Evolutionary conservation across 257 asterid genomes (phyloP), one percentile per base, ranked within the genome.

Genomic region (Salvia hispanica): DNA sequence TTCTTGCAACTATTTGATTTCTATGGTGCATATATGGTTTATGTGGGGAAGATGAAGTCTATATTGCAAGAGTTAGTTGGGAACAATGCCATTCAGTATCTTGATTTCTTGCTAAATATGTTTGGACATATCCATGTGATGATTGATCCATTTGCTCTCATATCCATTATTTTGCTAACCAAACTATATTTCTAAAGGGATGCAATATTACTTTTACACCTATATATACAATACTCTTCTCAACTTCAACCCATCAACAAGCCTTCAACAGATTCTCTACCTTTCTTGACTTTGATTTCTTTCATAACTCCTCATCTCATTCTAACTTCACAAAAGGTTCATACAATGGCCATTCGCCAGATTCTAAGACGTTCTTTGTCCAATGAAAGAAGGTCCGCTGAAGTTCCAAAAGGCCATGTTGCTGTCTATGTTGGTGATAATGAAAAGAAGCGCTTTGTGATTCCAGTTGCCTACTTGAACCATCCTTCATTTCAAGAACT

Each of bases 401-500:
- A 9, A 65, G 64, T 67, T 55, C 64, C 72, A 13, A 67, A 67
- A 54, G 81, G 81, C 1, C 72, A 64, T 60, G 33, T 64, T 15
- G 78, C 76, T 1, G 74, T 79, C n/a, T 79, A 76, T 57, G 74
- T 79, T 7, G 84, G 81, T 0, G 69, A 69, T 0, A 34, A 13
- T 21, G 72, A 72, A 16, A 76, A 69, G 72, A 76, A 14, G 43
- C 74, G 72, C 0, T 67, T 67, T 28, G 64, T 54, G 0, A 42
- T 67, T 42, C 72, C 72, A 8, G 13, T 67, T 0, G 0, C 64
- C 9, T 67, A 54, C 64, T 54, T 67, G 64, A 67, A 67, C 56
- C 72, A 67, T 4, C 13, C 64, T 0, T 58, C 74, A 8, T 69
- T 69, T 18, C 74, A 69, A 47, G 67, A 69, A 5, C 7, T 69